These are phyloP conservation scores for Ogataea trehalophila DNA, from an alignment of 805 yeast species.

Conservation along the genomic window DNA sequence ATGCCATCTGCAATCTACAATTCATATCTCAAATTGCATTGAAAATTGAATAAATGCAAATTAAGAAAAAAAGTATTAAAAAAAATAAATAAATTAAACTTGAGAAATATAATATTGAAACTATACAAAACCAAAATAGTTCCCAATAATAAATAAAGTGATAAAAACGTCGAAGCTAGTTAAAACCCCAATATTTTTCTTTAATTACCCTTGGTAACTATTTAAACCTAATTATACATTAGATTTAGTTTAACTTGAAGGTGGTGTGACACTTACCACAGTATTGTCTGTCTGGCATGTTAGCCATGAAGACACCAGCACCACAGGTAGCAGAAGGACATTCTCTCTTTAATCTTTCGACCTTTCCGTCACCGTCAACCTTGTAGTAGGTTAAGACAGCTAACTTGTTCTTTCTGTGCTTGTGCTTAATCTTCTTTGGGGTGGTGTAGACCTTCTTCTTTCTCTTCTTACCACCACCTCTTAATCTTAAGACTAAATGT, in stretches of 20 bases:
- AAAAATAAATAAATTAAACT: neutral
- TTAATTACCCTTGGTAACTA: too few species aligned
- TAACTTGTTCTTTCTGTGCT: conserved; percentile 98
- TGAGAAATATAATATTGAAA: neutral
- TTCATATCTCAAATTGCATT: too few species aligned
- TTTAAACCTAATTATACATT: neutral
- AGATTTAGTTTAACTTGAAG: conserved; percentile 48
- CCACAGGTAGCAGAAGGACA: conserved; percentile 92
- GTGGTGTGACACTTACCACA: conserved; percentile 99
- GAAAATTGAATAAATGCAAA: too few species aligned
- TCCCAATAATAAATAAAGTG: too few species aligned
- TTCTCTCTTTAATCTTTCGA: conserved; percentile 98
- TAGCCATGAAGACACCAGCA: conserved; percentile 99
- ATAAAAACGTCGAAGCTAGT: too few species aligned
- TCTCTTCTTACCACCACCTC: conserved; percentile 99
- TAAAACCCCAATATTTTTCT: too few species aligned
- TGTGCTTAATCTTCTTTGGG: conserved; percentile 99
- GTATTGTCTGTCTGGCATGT: conserved; percentile 98
- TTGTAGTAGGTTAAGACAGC: conserved; percentile 99
- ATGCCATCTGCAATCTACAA: too few species aligned
- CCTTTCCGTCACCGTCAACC: conserved; percentile 98
- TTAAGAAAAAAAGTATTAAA: neutral
- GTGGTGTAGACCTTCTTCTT: conserved; percentile 99
- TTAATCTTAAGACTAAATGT: conserved; percentile 92
- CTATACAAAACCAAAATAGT: neutral